These are phyloP conservation scores for Rhynchospora tenuis DNA, from an alignment of 176 grass and related monocot species.

Conservation along the genomic window DNA sequence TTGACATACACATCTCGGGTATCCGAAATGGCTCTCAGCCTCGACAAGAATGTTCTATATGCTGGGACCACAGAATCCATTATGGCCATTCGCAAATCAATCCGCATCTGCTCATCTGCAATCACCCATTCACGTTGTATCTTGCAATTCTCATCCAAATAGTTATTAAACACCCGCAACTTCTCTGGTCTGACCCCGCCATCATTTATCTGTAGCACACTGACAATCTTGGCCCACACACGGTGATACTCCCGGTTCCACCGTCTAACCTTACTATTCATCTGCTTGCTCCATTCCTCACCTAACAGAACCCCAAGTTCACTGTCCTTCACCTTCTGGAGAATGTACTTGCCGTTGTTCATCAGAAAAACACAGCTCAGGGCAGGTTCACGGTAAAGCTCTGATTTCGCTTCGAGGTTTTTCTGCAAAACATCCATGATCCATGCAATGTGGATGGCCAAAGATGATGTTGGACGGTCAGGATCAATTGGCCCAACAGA, in stretches of 20 bases:
- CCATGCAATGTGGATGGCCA: conserved; percentile 88
- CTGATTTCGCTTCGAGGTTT: conserved; percentile 88
- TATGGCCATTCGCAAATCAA: conserved; percentile 45
- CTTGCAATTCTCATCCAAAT: conserved; percentile 68
- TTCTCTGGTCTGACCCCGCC: conserved; percentile 60
- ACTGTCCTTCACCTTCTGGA: conserved; percentile 85
- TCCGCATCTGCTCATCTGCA: conserved; percentile 55
- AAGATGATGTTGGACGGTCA: conserved; percentile 72
- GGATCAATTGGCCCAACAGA: conserved; percentile 48
- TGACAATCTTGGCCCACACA: conserved; percentile 72
- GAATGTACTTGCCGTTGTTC: conserved; percentile 89
- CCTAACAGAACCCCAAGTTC: conserved; percentile 78
- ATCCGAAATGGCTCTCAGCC: conserved; percentile 49
- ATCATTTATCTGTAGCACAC: conserved; percentile 62
- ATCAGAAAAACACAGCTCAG: conserved; percentile 85
- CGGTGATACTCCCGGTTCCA: conserved; percentile 81
- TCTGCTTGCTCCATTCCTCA: conserved; percentile 89
- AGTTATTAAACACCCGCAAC: conserved; percentile 65
- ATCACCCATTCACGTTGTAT: conserved; percentile 61
- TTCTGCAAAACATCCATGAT: conserved; percentile 98
- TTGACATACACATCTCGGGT: conserved; percentile 57
- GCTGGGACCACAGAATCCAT: conserved; percentile 47
- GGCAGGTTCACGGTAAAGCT: conserved; percentile 64
- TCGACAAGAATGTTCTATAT: conserved; percentile 50
- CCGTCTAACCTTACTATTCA: conserved; percentile 64